Evolutionary conservation across 441 rosid species (phyloP).

Genomic region (Populus hybrid): DNA sequence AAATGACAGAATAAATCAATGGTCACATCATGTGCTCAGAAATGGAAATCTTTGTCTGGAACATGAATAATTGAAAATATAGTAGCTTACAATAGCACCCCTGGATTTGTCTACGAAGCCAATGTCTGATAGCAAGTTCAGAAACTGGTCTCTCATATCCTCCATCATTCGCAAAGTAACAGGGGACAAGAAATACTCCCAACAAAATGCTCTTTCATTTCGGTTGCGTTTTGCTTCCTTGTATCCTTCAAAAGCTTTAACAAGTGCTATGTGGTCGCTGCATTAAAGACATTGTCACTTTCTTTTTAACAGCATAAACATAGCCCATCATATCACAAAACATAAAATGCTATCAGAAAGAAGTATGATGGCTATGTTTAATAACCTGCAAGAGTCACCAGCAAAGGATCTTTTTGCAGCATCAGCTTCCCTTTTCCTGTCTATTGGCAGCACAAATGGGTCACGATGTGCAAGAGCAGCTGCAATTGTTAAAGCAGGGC

Average conservation of each 20-base stretch:
- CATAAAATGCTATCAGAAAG: conserved; percentile 2
- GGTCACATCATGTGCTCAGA: not conserved
- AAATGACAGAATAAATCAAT: conserved; percentile 2
- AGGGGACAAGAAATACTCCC: conserved; percentile 84
- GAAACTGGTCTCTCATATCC: conserved; percentile 92
- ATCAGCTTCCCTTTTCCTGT: conserved; percentile 80
- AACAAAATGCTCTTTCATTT: conserved; percentile 68
- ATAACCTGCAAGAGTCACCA: conserved; percentile 93
- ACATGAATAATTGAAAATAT: conserved; percentile 7
- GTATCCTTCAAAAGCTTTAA: conserved; percentile 86
- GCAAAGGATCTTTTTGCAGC: conserved; percentile 87
- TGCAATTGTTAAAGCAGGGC: conserved; percentile 95
- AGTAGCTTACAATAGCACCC: conserved; percentile 62
- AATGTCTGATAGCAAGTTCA: conserved; percentile 73
- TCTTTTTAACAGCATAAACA: conserved; percentile 17
- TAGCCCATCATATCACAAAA: not conserved
- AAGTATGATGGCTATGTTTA: conserved; percentile 7
- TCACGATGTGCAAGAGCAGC: conserved; percentile 90
- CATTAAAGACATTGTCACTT: conserved; percentile 26
- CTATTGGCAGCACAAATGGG: conserved; percentile 89
- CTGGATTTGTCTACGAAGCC: conserved; percentile 87
- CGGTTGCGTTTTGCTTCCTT: conserved; percentile 68
- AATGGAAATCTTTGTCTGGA: not conserved
- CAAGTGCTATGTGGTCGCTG: conserved; percentile 96
- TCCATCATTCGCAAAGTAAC: conserved; percentile 89